A percentile compares a stretch with the other conserved stretches of the same genome.
These are phyloP conservation scores for Myxozyma geophila DNA, from an alignment of 805 yeast species.

Conservation along the genomic window DNA sequence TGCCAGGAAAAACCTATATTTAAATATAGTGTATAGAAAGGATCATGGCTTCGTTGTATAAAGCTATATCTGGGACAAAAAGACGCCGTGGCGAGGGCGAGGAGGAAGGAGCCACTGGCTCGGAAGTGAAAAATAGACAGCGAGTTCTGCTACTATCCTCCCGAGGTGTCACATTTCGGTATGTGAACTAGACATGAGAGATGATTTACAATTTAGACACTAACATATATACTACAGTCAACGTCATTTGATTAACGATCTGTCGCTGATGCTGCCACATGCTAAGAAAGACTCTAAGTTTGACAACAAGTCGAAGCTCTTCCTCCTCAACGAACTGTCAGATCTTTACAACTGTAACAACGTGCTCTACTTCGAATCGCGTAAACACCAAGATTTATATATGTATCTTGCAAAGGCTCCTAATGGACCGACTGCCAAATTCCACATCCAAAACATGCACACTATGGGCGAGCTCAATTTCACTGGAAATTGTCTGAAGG, in stretches of 20 bases:
- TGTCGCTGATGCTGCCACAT: constrained; percentile 82
- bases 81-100: constrained; percentile 43
- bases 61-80: constrained; percentile 61
- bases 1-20: neutral
- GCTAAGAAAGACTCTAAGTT: constrained; percentile 95
- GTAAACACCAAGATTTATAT: constrained; percentile 94
- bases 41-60: constrained; percentile 71
- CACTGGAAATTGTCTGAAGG: constrained; percentile 94
- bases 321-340: constrained; percentile 91
- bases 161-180: constrained; percentile 78
- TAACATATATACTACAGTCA: constrained; percentile 57
- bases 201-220: neutral
- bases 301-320: constrained; percentile 87
- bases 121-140: constrained; percentile 24
- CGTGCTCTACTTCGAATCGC: constrained; percentile 88
- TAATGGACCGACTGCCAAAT: constrained; percentile 94
- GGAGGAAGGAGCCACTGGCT: constrained; percentile 37
- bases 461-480: constrained; percentile 95
- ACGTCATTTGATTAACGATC: constrained; percentile 87
- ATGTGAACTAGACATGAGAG: neutral
- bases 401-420: constrained; percentile 96
- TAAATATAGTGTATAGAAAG: neutral
- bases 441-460: constrained; percentile 90
- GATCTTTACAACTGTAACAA: constrained; percentile 97
- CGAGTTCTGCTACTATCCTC: constrained; percentile 81